These are phyloP conservation scores for Chalciporus pseudorubinellus DNA, from an alignment of 768 basidiomycete species.

Conservation along the genomic window DNA sequence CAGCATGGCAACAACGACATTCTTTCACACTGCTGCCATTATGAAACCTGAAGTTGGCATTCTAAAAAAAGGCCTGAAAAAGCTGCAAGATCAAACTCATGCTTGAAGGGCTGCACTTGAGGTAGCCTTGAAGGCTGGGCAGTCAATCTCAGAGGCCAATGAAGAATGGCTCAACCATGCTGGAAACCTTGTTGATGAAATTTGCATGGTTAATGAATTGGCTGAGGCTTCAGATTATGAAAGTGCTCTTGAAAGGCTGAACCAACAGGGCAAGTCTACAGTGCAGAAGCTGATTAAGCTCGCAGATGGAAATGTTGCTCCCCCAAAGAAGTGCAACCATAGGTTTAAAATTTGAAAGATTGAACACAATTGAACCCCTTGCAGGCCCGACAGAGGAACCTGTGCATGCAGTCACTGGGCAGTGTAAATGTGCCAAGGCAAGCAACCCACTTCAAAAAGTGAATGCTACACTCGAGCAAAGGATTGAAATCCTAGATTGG, in stretches of 20 bases:
- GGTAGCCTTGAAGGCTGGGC: conserved; percentile 1
- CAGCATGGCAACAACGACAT: too few relatives aligned
- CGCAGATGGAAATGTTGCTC: too few relatives aligned
- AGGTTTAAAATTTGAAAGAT: too few relatives aligned
- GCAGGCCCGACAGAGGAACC: not conserved
- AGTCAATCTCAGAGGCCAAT: conserved; percentile 14
- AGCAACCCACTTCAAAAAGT: too few relatives aligned
- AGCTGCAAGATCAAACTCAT: conserved; percentile 11
- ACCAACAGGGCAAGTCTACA: not conserved
- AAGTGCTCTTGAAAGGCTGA: too few relatives aligned
- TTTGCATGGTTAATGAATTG: not conserved
- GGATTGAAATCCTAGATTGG: conserved; percentile 39
- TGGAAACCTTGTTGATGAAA: conserved; percentile 3
- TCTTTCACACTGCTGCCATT: too few relatives aligned
- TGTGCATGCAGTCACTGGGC: not conserved
- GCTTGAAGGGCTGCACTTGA: conserved; percentile 7
- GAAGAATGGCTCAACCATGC: conserved; percentile 18
- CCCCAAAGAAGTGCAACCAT: too few relatives aligned
- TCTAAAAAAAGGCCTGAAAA: conserved; percentile 18
- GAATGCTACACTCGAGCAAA: conserved; percentile 34
- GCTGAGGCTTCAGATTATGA: conserved; percentile 6
- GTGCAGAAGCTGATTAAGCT: not conserved
- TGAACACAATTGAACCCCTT: too few relatives aligned
- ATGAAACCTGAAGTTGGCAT: conserved; percentile 11
- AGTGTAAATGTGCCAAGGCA: too few relatives aligned